A percentile compares a stretch with the other conserved stretches of the same genome.
phyloP scores from a whole-genome alignment of 768 basidiomycete species.

The Kwoniella europaea region DNA sequence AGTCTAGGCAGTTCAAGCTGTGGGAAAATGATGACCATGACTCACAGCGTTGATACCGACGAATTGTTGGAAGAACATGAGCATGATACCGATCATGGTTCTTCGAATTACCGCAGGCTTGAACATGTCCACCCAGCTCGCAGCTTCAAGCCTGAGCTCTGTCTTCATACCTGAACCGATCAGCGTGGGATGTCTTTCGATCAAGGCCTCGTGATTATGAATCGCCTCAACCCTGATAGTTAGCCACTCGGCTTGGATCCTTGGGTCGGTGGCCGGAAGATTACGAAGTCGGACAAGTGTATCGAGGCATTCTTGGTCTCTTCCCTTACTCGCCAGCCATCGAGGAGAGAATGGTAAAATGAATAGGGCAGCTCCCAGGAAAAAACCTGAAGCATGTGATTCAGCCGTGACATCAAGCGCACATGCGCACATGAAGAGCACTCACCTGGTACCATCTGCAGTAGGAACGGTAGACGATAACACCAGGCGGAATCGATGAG shows the following conservation, averaged over 20 bases:
- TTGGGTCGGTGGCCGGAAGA: conserved; percentile 7
- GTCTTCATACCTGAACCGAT: neutral
- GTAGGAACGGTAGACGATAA: conserved; percentile 25
- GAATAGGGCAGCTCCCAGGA: conserved; percentile 66
- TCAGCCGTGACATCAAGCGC: neutral
- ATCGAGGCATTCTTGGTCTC: conserved; percentile 32
- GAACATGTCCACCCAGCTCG: conserved; percentile 12
- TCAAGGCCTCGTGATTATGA: neutral
- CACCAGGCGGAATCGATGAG: conserved; percentile 10
- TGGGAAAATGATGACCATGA: neutral
- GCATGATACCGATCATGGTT: conserved; percentile 10
- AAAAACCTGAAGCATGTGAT: neutral
- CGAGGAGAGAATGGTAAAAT: conserved; percentile 75
- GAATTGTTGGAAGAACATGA: conserved; percentile 17
- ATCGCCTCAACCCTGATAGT: conserved; percentile 12
- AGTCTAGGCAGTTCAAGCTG: neutral
- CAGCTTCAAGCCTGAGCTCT: conserved; percentile 5
- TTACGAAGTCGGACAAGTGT: neutral
- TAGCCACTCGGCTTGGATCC: conserved; percentile 12
- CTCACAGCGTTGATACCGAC: neutral
- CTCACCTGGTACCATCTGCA: conserved; percentile 27
- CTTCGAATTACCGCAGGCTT: conserved; percentile 4
- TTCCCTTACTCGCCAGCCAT: conserved; percentile 71
- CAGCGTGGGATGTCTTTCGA: neutral
- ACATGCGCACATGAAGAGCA: neutral